Evolutionary conservation across 257 asterid genomes (phyloP), one percentile per base, ranked within the genome.

Genomic region (Paulownia fortunei): DNA sequence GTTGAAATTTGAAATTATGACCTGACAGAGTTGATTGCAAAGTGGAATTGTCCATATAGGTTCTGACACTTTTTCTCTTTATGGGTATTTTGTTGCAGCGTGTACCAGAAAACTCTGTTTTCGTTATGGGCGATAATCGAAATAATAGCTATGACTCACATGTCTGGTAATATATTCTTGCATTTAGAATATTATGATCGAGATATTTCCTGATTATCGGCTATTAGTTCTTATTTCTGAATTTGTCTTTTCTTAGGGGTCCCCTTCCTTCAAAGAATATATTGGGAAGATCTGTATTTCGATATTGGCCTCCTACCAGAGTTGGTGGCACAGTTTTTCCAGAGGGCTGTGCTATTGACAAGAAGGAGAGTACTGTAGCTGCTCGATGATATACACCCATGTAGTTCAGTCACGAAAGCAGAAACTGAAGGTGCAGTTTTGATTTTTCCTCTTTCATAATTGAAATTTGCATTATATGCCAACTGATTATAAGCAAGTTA

Each of bases 111-210:
- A 83, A 89, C 74, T 88, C 82, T 11, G 89, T 91, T 66, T 94
- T 94, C 46, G 98, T 94, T 76, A 94, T 94, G 98, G 98, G 98
- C 2, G 98, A 94, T 74, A 94, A 92, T 80, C 91, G 98, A 67
- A 94, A 94, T 65, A 92, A 94, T 80, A 94, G 98, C 89, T 92
- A 94, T 8, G 98, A 94, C 80, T 94, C 98, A 2, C 98, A 94
- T 67, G 89, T 92, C 69, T 94, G 98, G 98, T 93, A 93, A 90
- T 78, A 46, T 47, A 41, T 67, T 79, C 76, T 69, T 73, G 60
- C 68, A 55, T 69, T 75, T 30, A 47, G 52, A 46, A 70, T 42
- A 61, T 72, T 58, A 72, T 76, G 67, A 24, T 69, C 19, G 52
- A 37, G 41, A 21, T 61, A 42, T 65, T 78, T 80, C 26, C 51